Conservation (phyloP, 768 basidiomycete genomes). For the Boletus bicolor region DNA sequence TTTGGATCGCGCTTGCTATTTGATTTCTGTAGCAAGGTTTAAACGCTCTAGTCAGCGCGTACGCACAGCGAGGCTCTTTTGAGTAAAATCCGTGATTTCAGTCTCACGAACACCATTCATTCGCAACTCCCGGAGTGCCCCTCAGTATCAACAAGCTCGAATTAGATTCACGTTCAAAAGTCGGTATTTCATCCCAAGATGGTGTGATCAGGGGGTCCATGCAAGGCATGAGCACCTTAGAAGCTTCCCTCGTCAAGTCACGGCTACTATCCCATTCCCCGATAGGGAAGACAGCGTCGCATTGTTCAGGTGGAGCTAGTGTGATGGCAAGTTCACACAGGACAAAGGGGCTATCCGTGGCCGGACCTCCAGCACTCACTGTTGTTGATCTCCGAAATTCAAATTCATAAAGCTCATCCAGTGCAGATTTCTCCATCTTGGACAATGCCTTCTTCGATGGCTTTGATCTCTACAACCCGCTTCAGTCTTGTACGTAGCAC, state of each 20-base stretch:
- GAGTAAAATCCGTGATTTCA: neutral
- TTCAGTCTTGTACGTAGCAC: neutral
- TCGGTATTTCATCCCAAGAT: neutral
- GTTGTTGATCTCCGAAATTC: neutral
- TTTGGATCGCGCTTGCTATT: neutral
- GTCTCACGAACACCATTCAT: neutral
- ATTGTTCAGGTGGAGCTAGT: neutral
- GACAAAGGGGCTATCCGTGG: neutral
- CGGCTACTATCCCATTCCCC: neutral
- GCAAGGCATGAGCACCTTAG: neutral
- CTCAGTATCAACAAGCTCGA: neutral
- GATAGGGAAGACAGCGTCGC: neutral
- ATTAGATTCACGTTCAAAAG: neutral
- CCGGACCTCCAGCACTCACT: neutral
- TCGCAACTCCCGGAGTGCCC: neutral
- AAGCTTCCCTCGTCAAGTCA: neutral
- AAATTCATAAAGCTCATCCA: neutral
- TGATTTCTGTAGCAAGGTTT: neutral
- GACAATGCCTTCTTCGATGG: constrained; percentile 25
- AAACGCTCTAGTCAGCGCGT: neutral
- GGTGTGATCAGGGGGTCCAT: neutral
- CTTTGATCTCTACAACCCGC: constrained; percentile 27
- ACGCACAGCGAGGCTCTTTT: neutral
- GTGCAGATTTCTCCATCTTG: constrained; percentile 13
- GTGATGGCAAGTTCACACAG: neutral